Base-by-base conservation (phyloP, 2,329 filamentous ascomycete genomes). In the Microascus cirrosus region DNA sequence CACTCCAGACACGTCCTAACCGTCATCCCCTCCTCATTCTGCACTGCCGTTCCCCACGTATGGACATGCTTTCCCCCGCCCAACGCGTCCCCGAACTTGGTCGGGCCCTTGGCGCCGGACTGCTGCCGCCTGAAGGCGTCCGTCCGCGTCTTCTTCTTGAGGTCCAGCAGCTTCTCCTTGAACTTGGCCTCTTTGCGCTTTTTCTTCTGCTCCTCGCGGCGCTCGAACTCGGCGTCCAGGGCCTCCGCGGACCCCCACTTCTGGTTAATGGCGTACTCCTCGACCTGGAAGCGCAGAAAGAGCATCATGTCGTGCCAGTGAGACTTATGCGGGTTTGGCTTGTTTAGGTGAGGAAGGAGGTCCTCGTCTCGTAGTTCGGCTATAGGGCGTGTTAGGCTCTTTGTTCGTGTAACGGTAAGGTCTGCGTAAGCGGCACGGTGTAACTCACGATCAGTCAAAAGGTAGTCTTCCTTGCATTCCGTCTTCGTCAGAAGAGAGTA, bases 261-360 rank as follows among this genome's bases (percentile, higher is more conserved):
- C 62, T 83, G 84, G 1, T 80, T 83, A 65, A 97, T 86, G 0
- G 93, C 94, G 68, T 96, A 96, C 59, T 91, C 90, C 68, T 99
- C 94, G 2, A 99, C 89, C 68, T 99, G 94, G 60, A 84, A 95
- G 1, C 94, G 87, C 24, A 99, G 77, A 69, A 94, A 99, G 2
- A 99, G 81, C 86, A 96, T 96, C 94, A 99, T 99, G 75, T 95
- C 90, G 70, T 96, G 91, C 90, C 91, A 99, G 59, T 92, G 91
- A 0, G 88, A 85, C 70, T 96, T 96, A 73, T 96, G 94, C 0
- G 94, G 94, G 65, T 99, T 99, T 1, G 94, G 93, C 36, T 86
- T 86, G 57, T 89, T 87, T 10, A 99, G 79, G 69, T 95, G 92
- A 0, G 93, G 93, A 0, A 99, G 78, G 1, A 99, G 77, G 18